Conservation (phyloP, 495 filamentous ascomycete genomes). For the Niebla homalea region DNA sequence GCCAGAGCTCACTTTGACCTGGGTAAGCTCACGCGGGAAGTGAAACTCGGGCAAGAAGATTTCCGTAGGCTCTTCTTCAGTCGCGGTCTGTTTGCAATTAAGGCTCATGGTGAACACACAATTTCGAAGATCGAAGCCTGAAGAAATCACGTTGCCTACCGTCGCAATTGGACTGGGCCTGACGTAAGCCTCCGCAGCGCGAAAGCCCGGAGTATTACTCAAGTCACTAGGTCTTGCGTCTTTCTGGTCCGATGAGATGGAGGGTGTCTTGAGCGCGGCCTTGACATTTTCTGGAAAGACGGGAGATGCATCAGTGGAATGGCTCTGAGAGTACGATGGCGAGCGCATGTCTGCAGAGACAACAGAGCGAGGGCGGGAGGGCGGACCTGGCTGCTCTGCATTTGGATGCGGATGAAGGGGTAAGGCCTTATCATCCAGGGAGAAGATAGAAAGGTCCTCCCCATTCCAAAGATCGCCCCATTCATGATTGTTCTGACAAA, state of each 20-base stretch:
- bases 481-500: conserved; percentile 60
- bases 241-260: conserved; percentile 44
- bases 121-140: conserved; percentile 66
- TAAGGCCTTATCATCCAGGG: conserved; percentile 62
- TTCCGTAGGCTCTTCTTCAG: conserved; percentile 56
- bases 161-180: conserved; percentile 70
- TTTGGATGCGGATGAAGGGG: conserved; percentile 32
- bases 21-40: conserved; percentile 61
- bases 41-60: conserved; percentile 88
- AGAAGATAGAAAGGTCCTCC: conserved; percentile 87
- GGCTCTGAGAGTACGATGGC: conserved; percentile 45
- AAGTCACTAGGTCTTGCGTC: conserved; percentile 39
- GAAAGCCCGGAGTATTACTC: conserved; percentile 52
- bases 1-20: conserved; percentile 64
- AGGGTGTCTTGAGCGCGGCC: conserved; percentile 53
- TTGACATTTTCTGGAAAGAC: conserved; percentile 62
- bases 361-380: conserved; percentile 19
- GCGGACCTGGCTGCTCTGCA: conserved; percentile 13
- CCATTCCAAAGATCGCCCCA: conserved; percentile 97
- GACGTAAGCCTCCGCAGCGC: conserved; percentile 84
- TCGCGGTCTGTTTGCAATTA: conserved; percentile 35
- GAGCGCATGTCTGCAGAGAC: conserved; percentile 36
- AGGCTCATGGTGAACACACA: conserved; percentile 61
- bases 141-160: conserved; percentile 50
- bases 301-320: conserved; percentile 39